Percentiles rank a stretch among this genome's conserved stretches.
Evolutionary conservation across 352 stramenopile species (phyloP).

Genomic region (Aphanomyces euteiches): DNA sequence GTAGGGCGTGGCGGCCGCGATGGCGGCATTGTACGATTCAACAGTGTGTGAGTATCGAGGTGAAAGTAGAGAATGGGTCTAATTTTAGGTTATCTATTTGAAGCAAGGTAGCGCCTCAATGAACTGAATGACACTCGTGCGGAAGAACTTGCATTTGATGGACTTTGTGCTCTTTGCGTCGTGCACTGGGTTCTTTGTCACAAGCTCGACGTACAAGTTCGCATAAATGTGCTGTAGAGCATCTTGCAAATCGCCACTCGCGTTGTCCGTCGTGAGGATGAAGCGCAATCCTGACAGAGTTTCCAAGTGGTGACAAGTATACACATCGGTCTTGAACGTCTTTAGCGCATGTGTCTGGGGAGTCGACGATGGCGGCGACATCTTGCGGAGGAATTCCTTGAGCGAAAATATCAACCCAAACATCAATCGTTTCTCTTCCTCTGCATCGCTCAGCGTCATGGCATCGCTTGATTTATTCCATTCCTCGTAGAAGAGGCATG

Average conservation of each 20-base stretch:
- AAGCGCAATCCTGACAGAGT: constrained; percentile 85
- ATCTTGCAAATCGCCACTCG: constrained; percentile 71
- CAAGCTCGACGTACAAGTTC: constrained; percentile 86
- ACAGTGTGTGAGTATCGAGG: background rate
- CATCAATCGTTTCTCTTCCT: constrained; percentile 88
- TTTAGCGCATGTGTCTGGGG: constrained; percentile 24
- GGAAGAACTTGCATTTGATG: constrained; percentile 78
- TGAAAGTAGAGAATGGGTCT: background rate
- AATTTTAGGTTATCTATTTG: constrained; percentile 37
- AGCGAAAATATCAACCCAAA: constrained; percentile 91
- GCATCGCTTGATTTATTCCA: constrained; percentile 69
- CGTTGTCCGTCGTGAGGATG: constrained; percentile 88
- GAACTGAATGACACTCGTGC: constrained; percentile 64
- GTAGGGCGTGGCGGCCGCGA: background rate
- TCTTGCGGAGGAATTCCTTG: constrained; percentile 85
- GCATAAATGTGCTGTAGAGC: constrained; percentile 86
- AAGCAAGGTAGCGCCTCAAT: constrained; percentile 70
- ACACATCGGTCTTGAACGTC: constrained; percentile 80
- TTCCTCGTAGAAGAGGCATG: constrained; percentile 89
- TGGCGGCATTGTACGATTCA: background rate
- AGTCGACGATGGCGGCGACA: constrained; percentile 45
- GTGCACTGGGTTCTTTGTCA: constrained; percentile 87
- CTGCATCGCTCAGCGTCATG: constrained; percentile 72
- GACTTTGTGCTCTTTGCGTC: constrained; percentile 65
- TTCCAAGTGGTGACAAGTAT: constrained; percentile 91